Evolutionary conservation across 495 filamentous ascomycete species (phyloP).

Genomic region (Penicillium odoratum): DNA sequence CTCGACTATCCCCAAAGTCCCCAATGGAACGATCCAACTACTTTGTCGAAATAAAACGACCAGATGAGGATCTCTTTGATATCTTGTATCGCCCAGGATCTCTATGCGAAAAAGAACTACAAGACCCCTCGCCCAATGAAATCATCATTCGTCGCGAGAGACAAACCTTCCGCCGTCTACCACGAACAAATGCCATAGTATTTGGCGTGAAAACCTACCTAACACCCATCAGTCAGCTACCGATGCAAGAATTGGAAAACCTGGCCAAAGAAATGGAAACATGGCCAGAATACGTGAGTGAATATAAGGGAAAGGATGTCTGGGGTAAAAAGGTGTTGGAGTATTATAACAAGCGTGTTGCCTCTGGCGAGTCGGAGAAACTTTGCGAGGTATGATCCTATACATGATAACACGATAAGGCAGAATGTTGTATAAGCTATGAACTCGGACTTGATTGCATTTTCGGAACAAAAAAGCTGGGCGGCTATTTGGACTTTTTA

Average conservation of each 20-base stretch:
- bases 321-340: conserved; percentile 50
- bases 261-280: conserved; percentile 49
- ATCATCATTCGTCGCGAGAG: conserved; percentile 54
- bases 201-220: conserved; percentile 59
- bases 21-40: conserved; percentile 57
- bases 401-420: neutral
- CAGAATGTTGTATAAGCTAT: conserved; percentile 1
- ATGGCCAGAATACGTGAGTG: conserved; percentile 53
- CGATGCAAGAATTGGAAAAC: conserved; percentile 43
- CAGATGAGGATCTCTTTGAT: conserved; percentile 43
- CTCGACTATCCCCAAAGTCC: conserved; percentile 43
- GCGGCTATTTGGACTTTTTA: conserved; percentile 32
- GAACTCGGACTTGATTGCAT: conserved; percentile 2
- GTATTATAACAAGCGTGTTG: conserved; percentile 37
- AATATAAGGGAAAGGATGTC: conserved; percentile 52
- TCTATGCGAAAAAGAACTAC: conserved; percentile 35
- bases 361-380: conserved; percentile 19
- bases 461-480: conserved; percentile 32
- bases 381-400: conserved; percentile 16
- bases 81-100: conserved; percentile 39
- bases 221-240: conserved; percentile 46
- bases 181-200: conserved; percentile 46
- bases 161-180: conserved; percentile 55
- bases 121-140: conserved; percentile 35
- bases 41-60: conserved; percentile 51